phyloP scores from a whole-genome alignment of 768 basidiomycete species.

The Amanita rubescens region DNA sequence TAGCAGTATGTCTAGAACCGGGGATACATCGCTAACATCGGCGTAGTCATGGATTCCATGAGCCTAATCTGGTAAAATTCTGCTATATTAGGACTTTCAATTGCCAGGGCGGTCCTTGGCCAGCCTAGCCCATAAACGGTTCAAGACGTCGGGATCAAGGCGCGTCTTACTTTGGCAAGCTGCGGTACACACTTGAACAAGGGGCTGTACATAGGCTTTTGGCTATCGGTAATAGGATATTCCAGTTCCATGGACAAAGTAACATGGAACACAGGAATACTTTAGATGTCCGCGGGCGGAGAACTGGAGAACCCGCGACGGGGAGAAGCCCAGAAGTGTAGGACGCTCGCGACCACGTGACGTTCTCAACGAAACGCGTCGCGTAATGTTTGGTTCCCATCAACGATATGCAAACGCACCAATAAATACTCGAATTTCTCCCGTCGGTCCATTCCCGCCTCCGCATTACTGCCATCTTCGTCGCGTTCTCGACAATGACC shows the following conservation, averaged over 20 bases:
- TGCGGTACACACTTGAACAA: neutral
- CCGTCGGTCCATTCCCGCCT: neutral
- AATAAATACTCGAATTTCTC: conserved; percentile 17
- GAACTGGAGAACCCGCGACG: neutral
- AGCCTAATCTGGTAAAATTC: neutral
- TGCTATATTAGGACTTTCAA: neutral
- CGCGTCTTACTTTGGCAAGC: neutral
- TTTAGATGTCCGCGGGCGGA: conserved; percentile 5
- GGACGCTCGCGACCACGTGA: conserved; percentile 6
- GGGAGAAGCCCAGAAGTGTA: neutral
- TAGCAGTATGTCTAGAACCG: neutral
- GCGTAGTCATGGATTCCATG: neutral
- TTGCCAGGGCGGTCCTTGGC: neutral
- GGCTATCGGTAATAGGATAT: neutral
- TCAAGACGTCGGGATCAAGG: neutral
- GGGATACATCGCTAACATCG: neutral
- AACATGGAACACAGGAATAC: neutral
- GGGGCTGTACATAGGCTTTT: neutral
- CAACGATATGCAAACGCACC: neutral
- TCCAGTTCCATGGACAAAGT: neutral
- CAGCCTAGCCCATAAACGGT: neutral
- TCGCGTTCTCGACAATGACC: neutral
- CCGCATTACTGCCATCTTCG: conserved; percentile 4
- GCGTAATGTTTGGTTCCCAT: conserved; percentile 10
- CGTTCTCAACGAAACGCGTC: conserved; percentile 7